Conservation (phyloP, 768 basidiomycete genomes). For the Gyrodon lividus region DNA sequence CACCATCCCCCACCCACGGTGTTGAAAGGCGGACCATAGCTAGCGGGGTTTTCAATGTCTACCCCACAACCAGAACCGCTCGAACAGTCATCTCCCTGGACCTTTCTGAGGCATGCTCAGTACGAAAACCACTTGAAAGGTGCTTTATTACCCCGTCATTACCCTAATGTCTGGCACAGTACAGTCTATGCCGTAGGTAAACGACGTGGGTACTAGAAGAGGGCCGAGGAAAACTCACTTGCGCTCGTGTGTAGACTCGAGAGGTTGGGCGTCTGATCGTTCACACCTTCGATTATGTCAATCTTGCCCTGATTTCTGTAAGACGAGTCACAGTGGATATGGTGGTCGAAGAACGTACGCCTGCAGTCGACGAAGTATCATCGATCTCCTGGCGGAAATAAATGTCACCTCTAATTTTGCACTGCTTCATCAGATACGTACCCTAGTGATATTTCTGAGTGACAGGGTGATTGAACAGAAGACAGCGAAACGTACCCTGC, state of each 20-base stretch:
- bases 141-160: slow-evolving; percentile 28
- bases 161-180: slow-evolving; percentile 22
- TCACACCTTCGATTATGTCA: slow-evolving; percentile 33
- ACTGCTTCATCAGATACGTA: not conserved
- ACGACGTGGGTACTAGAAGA: not conserved
- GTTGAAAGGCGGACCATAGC: slow-evolving; percentile 35
- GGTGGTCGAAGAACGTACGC: not conserved
- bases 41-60: slow-evolving; percentile 16
- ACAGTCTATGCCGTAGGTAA: slow-evolving; percentile 20
- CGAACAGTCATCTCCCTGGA: not conserved
- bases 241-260: slow-evolving; percentile 25
- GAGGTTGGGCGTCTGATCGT: slow-evolving; percentile 22
- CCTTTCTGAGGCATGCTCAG: not conserved
- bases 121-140: not conserved
- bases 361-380: slow-evolving; percentile 3
- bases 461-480: slow-evolving; percentile 2
- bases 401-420: not conserved
- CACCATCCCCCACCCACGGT: slow-evolving; percentile 33
- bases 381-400: slow-evolving; percentile 4
- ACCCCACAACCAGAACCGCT: slow-evolving; percentile 33
- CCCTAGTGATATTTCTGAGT: not conserved
- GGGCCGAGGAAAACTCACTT: slow-evolving; percentile 3
- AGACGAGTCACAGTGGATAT: not conserved
- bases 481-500: not conserved
- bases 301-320: slow-evolving; percentile 16